These are phyloP conservation scores for Amesomyces nigricolor DNA, from an alignment of 2,329 filamentous ascomycete species.

Conservation along the genomic window DNA sequence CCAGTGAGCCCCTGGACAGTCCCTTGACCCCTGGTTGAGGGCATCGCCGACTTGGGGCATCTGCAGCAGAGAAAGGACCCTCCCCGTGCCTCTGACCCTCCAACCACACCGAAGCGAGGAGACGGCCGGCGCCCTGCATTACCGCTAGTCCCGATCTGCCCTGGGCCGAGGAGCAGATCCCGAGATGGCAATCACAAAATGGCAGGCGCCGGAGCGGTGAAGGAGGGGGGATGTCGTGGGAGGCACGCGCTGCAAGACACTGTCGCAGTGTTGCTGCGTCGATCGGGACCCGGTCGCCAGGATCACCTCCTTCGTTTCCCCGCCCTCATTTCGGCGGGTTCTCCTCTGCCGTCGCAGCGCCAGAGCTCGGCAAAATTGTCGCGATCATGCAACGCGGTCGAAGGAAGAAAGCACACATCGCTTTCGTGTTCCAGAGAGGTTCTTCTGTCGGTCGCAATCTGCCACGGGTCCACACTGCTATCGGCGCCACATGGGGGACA, in stretches of 20 bases:
- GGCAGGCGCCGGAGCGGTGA: conserved; percentile 13
- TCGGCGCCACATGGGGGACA: conserved; percentile 6
- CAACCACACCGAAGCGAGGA: conserved; percentile 14
- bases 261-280: background rate
- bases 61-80: conserved; percentile 7
- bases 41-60: conserved; percentile 17
- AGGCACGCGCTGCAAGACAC: background rate
- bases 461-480: conserved; percentile 9
- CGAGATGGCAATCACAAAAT: conserved; percentile 18
- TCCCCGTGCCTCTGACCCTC: background rate
- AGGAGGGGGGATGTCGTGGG: background rate
- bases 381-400: conserved; percentile 15
- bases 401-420: conserved; percentile 7
- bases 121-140: conserved; percentile 15
- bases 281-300: too few relatives aligned
- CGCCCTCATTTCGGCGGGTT: conserved; percentile 18
- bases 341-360: conserved; percentile 15
- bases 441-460: conserved; percentile 14
- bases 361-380: conserved; percentile 15
- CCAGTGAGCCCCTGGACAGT: conserved; percentile 4
- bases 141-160: conserved; percentile 18
- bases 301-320: background rate
- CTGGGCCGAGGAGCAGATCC: conserved; percentile 10
- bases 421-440: background rate
- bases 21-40: conserved; percentile 11